A percentile compares a stretch with the other conserved stretches of the same genome.
Evolutionary conservation across 2,329 filamentous ascomycete genomes (phyloP).

Genomic region (Pestalotiopsis sp.): DNA sequence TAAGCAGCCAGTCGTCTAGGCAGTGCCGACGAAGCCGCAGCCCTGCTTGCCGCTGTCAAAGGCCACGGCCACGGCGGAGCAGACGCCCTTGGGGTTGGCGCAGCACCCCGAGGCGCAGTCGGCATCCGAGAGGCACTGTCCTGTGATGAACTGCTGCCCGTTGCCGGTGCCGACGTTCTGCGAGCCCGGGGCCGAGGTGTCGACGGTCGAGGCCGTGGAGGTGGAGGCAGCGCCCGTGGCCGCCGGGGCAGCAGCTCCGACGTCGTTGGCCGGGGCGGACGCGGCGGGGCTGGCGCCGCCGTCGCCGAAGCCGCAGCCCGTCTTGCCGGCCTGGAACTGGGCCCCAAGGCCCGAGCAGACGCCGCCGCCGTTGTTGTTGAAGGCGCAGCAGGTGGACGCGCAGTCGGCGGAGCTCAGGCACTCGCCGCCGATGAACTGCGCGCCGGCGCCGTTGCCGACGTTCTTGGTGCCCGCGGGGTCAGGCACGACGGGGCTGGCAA

Average conservation of each 20-base stretch:
- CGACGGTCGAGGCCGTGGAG: not conserved
- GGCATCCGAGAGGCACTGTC: slow-evolving; percentile 29
- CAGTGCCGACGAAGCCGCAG: slow-evolving; percentile 23
- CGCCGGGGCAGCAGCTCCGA: not conserved
- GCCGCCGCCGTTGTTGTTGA: slow-evolving; percentile 28
- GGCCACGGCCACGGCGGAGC: slow-evolving; percentile 25
- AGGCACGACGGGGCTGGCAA: slow-evolving; percentile 18
- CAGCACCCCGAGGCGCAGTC: slow-evolving; percentile 30
- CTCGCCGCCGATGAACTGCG: slow-evolving; percentile 31
- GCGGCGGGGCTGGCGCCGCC: slow-evolving; percentile 9
- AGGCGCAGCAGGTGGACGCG: slow-evolving; percentile 30
- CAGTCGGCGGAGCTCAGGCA: slow-evolving; percentile 30
- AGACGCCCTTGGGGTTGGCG: slow-evolving; percentile 25
- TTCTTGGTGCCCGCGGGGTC: slow-evolving; percentile 28
- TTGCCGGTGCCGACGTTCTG: slow-evolving; percentile 27
- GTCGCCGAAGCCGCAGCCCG: slow-evolving; percentile 30
- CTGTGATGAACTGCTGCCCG: slow-evolving; percentile 32
- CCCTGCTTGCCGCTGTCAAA: slow-evolving; percentile 26
- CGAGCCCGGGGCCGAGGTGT: slow-evolving; percentile 21
- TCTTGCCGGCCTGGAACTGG: slow-evolving; percentile 34
- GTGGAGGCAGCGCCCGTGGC: not conserved
- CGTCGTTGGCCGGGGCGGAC: not conserved
- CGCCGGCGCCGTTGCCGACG: slow-evolving; percentile 27
- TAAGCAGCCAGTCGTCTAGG: not conserved
- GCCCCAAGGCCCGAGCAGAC: slow-evolving; percentile 38